These are phyloP conservation scores for Talaromyces sp. DNA, from an alignment of 2,329 filamentous ascomycete species.

Conservation along the genomic window DNA sequence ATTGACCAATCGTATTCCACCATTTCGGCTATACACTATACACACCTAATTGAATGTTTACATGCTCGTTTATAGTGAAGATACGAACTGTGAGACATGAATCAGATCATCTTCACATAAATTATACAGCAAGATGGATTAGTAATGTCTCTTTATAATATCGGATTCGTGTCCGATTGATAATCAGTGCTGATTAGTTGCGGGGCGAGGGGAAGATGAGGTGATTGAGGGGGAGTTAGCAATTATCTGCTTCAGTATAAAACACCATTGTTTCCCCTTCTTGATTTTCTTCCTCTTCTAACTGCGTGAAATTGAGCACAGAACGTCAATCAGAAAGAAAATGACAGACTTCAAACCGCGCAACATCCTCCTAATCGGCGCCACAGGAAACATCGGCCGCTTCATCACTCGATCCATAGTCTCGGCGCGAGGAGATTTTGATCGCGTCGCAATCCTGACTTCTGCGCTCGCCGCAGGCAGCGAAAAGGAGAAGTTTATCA, in stretches of 20 bases:
- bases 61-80: background rate
- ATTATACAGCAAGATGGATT: background rate
- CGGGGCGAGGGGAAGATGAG: constrained; percentile 1
- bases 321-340: background rate
- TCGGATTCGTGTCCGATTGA: background rate
- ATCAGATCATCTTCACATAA: background rate
- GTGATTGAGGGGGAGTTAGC: background rate
- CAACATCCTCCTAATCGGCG: constrained; percentile 53
- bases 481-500: constrained; percentile 48
- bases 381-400: constrained; percentile 52
- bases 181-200: background rate
- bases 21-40: background rate
- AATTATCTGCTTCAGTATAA: background rate
- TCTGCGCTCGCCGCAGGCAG: constrained; percentile 49
- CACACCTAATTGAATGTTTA: background rate
- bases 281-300: background rate
- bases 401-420: constrained; percentile 53
- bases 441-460: constrained; percentile 56
- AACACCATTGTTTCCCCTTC: background rate
- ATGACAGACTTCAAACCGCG: constrained; percentile 24
- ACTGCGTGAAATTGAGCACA: too few relatives aligned
- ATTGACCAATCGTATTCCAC: background rate
- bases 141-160: background rate
- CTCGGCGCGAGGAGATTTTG: constrained; percentile 45
- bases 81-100: background rate